Base-by-base conservation (phyloP, 768 basidiomycete genomes). In the Calocybe gangraenosa region DNA sequence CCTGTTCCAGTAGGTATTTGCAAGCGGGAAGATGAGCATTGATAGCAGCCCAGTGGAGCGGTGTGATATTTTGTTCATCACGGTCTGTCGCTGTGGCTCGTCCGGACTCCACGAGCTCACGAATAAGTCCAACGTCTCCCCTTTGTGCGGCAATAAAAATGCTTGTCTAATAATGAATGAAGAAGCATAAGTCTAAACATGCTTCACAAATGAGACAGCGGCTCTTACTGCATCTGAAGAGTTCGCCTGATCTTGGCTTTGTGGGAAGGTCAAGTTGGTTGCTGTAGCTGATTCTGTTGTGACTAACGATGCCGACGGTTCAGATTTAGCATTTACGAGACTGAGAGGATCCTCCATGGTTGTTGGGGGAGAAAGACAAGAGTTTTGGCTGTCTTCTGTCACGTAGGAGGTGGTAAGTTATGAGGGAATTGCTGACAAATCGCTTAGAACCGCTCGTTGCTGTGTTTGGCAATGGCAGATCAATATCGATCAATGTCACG, bases 1-100 rank as follows among this genome's bases (percentile, higher is more conserved):
- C 95, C 55, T 91, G 83, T 52, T 93, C 90, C 28, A 99, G 71
- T 14, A 99, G 73, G 54, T 84, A 88, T 25, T 86, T 79, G 65
- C 92, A 96, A 19, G 87, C 84, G 1, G 82, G 74, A n/a, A 95
- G 71, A 59, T 97, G 92, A 2, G 92, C 93, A 57, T 97, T 97
- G 60, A 98, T 97, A 1, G 94, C 86, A 7, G 96, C 94, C 96
- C 96, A 99, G 60, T 99, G 96, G 1, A 99, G 78, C 1, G 96
- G 87, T 0, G 94, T 95, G 50, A 97, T 90, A 55, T 94, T 92
- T 62, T 95, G 87, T 21, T 78, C 75, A 65, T 98, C 95, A 38
- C 86, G 73, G 64, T 91, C 90, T 11, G 82, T 82, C 15, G 83
- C 86, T 5, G 66, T 73, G 15, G 85, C 85, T 48, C 73, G 69